Percentiles rank a stretch among this genome's conserved stretches.
phyloP scores from a whole-genome alignment of 2,329 filamentous ascomycete species.

The Fusarium sp. region DNA sequence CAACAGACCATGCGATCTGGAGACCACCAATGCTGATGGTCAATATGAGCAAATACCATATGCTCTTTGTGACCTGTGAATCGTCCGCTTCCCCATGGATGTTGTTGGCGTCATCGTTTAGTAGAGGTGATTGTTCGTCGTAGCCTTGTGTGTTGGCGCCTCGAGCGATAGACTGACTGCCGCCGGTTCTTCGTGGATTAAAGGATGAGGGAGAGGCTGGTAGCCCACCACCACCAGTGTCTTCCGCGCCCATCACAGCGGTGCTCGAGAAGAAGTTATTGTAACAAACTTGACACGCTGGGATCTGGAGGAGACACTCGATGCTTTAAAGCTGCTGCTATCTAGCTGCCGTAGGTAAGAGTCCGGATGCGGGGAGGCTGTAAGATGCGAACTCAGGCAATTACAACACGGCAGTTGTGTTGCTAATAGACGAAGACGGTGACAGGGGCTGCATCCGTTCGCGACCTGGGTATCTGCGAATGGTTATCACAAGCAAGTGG shows the following conservation, averaged over 20 bases:
- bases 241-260: constrained; percentile 26
- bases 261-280: neutral
- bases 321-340: constrained; percentile 13
- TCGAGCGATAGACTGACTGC: constrained; percentile 31
- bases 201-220: constrained; percentile 12
- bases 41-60: constrained; percentile 85
- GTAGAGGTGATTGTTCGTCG: constrained; percentile 46
- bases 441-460: neutral
- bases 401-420: constrained; percentile 6
- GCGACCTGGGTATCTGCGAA: constrained; percentile 13
- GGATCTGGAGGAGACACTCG: constrained; percentile 2
- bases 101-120: constrained; percentile 30
- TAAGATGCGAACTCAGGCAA: neutral
- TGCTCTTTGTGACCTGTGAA: constrained; percentile 75
- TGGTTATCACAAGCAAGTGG: constrained; percentile 8
- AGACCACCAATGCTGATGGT: constrained; percentile 88
- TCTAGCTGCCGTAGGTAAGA: constrained; percentile 10
- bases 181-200: constrained; percentile 13
- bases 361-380: constrained; percentile 21
- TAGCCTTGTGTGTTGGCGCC: constrained; percentile 14
- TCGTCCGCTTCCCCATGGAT: constrained; percentile 34
- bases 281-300: constrained; percentile 7
- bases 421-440: constrained; percentile 5
- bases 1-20: constrained; percentile 95
- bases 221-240: constrained; percentile 1